Conservation (phyloP, 345 rosid genomes). For the Chamaenerion angustifolium region DNA sequence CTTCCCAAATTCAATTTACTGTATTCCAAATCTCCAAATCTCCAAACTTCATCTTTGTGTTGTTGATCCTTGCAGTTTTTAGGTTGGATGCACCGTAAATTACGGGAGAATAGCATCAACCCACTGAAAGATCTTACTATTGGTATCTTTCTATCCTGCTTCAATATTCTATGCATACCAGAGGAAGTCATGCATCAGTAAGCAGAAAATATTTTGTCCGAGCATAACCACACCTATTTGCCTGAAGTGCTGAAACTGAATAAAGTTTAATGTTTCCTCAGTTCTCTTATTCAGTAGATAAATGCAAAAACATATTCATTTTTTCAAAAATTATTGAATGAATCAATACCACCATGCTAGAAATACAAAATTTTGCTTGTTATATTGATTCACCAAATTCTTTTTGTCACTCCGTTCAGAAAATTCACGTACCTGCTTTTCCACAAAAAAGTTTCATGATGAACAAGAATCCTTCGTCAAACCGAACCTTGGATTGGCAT, state of each 20-base stretch:
- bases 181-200: slow-evolving; percentile 4
- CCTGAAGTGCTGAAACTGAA: too few relatives aligned
- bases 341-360: too few relatives aligned
- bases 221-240: too few relatives aligned
- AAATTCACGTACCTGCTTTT: slow-evolving; percentile 37
- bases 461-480: slow-evolving; percentile 22
- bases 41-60: slow-evolving; percentile 18
- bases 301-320: too few relatives aligned
- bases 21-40: slow-evolving; percentile 2
- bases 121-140: slow-evolving; percentile 40
- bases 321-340: too few relatives aligned
- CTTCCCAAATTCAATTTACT: slow-evolving; percentile 9
- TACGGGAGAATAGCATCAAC: slow-evolving; percentile 32
- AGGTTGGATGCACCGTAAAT: slow-evolving; percentile 67
- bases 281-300: too few relatives aligned
- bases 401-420: slow-evolving; percentile 26
- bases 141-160: slow-evolving; percentile 36
- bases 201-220: background rate
- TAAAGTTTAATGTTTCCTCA: too few relatives aligned
- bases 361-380: too few relatives aligned
- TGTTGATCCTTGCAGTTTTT: slow-evolving; percentile 48
- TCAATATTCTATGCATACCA: slow-evolving; percentile 5
- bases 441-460: slow-evolving; percentile 32
- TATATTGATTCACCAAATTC: background rate
- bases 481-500: slow-evolving; percentile 29